Evolutionary conservation across 169 alveolate genomes (phyloP).

Genomic region (Cryptosporidium muris): DNA sequence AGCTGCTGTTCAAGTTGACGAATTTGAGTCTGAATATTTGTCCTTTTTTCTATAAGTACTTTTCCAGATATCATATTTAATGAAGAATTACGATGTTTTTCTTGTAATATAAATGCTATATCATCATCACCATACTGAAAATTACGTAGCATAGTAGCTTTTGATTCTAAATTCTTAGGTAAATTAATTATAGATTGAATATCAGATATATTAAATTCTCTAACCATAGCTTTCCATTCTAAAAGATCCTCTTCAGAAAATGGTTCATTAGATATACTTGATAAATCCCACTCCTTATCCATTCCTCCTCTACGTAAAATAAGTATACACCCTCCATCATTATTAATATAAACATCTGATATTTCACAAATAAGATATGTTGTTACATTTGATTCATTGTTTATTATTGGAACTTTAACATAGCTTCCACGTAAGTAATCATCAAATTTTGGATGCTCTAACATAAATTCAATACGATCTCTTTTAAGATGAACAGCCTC

Average conservation of each 20-base stretch:
- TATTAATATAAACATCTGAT: conserved; percentile 18
- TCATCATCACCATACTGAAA: conserved; percentile 63
- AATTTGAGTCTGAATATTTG: conserved; percentile 57
- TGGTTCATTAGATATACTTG: conserved; percentile 26
- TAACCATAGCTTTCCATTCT: conserved; percentile 70
- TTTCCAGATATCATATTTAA: conserved; percentile 24
- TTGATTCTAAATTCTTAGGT: conserved; percentile 22
- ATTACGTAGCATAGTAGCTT: conserved; percentile 14
- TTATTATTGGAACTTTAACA: conserved; percentile 58
- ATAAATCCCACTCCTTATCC: conserved; percentile 51
- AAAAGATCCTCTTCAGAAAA: conserved; percentile 50
- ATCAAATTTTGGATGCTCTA: conserved; percentile 56
- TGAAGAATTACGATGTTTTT: conserved; percentile 16
- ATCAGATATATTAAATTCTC: conserved; percentile 34
- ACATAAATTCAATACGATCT: conserved; percentile 53
- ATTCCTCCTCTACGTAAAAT: conserved; percentile 67
- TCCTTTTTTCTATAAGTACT: conserved; percentile 46
- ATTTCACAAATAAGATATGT: conserved; percentile 50
- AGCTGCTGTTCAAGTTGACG: conserved; percentile 40
- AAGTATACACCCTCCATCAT: conserved; percentile 19
- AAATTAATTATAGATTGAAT: conserved; percentile 24
- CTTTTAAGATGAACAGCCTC: conserved; percentile 44
- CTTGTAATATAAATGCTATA: conserved; percentile 49
- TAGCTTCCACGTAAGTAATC: conserved; percentile 58
- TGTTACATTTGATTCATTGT: conserved; percentile 26